Evolutionary conservation across 2,329 filamentous ascomycete species (phyloP), one percentile per base, ranked within the genome.

Genomic region (Colletotrichum sublineola): DNA sequence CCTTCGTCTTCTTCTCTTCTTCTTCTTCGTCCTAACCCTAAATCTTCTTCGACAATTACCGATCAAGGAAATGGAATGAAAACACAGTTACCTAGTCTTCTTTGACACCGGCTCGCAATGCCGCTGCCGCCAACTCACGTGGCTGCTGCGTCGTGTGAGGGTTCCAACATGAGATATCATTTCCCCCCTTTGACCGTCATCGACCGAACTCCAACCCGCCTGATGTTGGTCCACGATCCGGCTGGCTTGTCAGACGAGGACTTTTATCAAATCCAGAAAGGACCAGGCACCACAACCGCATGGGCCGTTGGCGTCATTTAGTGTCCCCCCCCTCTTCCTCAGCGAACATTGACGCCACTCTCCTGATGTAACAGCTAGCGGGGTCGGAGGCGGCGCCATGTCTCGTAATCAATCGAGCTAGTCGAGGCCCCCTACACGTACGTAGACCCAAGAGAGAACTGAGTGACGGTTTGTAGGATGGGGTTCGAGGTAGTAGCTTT

Each of bases 271-370:
- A 42, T 63, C 60, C 60, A 48, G 40, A 33, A 42, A n/a, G 29
- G 33, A 44, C n/a, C 31, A 64, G 66, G 60, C 65, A 69, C 53
- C 69, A 55, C 11, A 69, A 38, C n/a, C 55, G 69, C 69, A 53
- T 69, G 62, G 69, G 60, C 69, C 24, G 50, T 55, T 55, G 69
- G 69, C 66, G 66, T 64, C 65, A 33, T 18, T 40, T 72, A 72
- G 69, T 46, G 65, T 1, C 33, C 31, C 42, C 42, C 40, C 42
- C 9, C 9, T 46, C 29, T 29, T 20, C 33, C 24, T 58, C 66
- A 64, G 20, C 24, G n/a, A 64, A 44, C 60, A 50, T 56, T 46
- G 36, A 64, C 69, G 66, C 60, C 66, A 55, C 55, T 44, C 31
- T 33, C 24, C 31, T 61, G 66, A 56, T 69, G 69, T 61, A 61